phyloP scores from a whole-genome alignment of 768 basidiomycete species.

The Candolleomyces eurysporus region DNA sequence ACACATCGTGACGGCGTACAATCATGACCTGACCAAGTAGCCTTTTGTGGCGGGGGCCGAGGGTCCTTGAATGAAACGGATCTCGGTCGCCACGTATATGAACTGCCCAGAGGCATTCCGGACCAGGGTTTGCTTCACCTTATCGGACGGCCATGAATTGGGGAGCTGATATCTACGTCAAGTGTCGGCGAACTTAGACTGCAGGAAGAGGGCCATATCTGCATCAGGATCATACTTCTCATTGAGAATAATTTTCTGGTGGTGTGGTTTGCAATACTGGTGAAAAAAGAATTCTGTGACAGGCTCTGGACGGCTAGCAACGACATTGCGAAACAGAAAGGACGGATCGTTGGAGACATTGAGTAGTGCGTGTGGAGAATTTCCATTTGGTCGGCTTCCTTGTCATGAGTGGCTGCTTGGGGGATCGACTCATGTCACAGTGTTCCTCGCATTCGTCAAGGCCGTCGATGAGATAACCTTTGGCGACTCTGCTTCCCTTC shows the following conservation, averaged over 20 bases:
- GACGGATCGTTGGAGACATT: neutral
- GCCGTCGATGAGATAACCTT: conserved; percentile 11
- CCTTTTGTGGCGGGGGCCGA: conserved; percentile 8
- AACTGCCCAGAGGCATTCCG: conserved; percentile 15
- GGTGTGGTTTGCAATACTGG: neutral
- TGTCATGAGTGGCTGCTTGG: neutral
- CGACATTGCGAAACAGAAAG: conserved; percentile 2
- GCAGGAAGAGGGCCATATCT: conserved; percentile 2
- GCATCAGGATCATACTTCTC: conserved; percentile 2
- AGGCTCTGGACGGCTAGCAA: conserved; percentile 10
- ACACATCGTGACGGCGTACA: neutral
- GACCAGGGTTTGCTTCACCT: neutral
- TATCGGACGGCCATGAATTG: neutral
- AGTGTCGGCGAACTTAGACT: neutral
- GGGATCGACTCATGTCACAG: neutral
- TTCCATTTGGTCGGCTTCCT: neutral
- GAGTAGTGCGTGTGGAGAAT: conserved; percentile 7
- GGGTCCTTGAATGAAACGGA: conserved; percentile 7
- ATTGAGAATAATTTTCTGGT: neutral
- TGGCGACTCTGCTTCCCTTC: neutral
- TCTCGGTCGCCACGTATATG: conserved; percentile 14
- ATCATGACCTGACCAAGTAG: conserved; percentile 5
- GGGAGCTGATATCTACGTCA: conserved; percentile 3
- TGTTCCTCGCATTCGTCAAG: conserved; percentile 8
- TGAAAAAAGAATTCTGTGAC: neutral